Evolutionary conservation across 345 rosid genomes (phyloP), one percentile per base, ranked within the genome.

Genomic region (Rhodamnia rubescens): DNA sequence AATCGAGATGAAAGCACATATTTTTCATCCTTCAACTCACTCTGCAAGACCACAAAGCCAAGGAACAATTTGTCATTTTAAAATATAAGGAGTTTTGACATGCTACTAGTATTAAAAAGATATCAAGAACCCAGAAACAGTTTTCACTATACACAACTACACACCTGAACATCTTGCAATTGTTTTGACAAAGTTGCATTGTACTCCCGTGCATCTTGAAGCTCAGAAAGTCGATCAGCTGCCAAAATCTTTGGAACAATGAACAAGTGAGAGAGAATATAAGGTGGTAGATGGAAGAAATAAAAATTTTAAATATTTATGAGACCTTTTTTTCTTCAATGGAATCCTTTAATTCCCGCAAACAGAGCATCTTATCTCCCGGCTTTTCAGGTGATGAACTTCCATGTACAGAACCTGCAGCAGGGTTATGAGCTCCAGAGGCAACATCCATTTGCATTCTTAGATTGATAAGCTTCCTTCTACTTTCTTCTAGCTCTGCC

Each of bases 361-460:
- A 86, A 83, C 92, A 90, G 89, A 88, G 90, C 53, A 93, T 88
- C 91, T 91, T 92, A 87, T 94, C 98, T 85, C 90, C 87, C 57
- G 94, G 88, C 91, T 94, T 97, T 86, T 94, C 98, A 29, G 98
- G 98, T 80, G 98, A 93, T 83, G 90, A 87, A 87, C 81, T 93
- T 87, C 98, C 98, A 90, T 94, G 96, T 85, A 87, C 92, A 20
- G 91, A 89, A 88, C 90, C 88, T 29, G 96, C 91, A 69, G 91
- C 83, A 32, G 93, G 86, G 84, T 86, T 88, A 87, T 90, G 92
- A 85, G 86, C 26, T 82, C 92, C 96, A 84, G 93, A 92, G 50
- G 95, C 94, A 40, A 91, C 91, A 90, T 94, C 98, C 90, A 94
- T 97, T 88, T 95, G 97, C 98, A 96, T 96, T 87, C 89, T 93